These are phyloP conservation scores for Colletotrichum musicola DNA, from an alignment of 2,329 filamentous ascomycete genomes.

Conservation along the genomic window DNA sequence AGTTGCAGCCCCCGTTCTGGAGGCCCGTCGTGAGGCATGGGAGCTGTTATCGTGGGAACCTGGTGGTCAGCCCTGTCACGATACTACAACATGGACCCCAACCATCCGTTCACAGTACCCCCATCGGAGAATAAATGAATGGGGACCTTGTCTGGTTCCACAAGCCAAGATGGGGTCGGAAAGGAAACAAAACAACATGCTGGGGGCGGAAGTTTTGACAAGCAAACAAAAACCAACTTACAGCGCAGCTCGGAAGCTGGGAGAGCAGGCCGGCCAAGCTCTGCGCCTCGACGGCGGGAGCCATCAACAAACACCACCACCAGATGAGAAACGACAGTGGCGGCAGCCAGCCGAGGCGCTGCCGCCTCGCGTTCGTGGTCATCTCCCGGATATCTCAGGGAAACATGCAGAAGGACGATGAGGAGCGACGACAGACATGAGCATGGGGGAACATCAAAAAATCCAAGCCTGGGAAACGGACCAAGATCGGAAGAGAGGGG, in stretches of 20 bases:
- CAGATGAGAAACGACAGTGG: neutral
- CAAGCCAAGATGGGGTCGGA: neutral
- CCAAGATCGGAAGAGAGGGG: no score
- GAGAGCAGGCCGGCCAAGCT: slow-evolving; percentile 13
- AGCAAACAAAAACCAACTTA: slow-evolving; percentile 16
- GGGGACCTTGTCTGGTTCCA: neutral
- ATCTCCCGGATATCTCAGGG: slow-evolving; percentile 29
- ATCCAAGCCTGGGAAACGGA: no score
- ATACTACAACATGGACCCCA: no score
- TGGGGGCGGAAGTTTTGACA: neutral
- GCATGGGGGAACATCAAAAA: neutral
- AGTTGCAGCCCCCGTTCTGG: slow-evolving; percentile 32
- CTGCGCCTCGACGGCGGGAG: slow-evolving; percentile 23
- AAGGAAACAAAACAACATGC: neutral
- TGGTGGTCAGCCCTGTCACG: slow-evolving; percentile 21
- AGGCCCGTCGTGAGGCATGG: slow-evolving; percentile 29
- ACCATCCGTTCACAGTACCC: no score
- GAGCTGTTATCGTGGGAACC: slow-evolving; percentile 29
- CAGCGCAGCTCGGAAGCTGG: slow-evolving; percentile 23
- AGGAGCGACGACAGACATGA: neutral
- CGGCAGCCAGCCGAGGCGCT: slow-evolving; percentile 13
- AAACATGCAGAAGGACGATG: slow-evolving; percentile 14
- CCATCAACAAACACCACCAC: neutral
- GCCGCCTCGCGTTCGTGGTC: slow-evolving; percentile 16
- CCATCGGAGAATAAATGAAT: slow-evolving; percentile 7